These are phyloP conservation scores for Cyamopsis tetragonoloba DNA, from an alignment of 306 rosid genomes.

Conservation along the genomic window DNA sequence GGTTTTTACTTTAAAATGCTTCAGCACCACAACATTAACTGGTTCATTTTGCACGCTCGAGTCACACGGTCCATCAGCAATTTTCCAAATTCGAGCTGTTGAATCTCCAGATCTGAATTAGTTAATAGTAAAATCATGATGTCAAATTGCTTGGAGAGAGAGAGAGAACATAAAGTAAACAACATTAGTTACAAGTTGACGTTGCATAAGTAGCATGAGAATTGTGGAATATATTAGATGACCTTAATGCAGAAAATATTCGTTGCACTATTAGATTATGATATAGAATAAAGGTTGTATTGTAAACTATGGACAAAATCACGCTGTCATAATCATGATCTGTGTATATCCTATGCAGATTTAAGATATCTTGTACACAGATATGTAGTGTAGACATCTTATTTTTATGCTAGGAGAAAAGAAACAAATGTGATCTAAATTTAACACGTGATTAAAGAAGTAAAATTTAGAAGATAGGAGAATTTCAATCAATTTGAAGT, in stretches of 20 bases:
- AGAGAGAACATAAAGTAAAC: neutral
- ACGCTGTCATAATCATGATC: neutral
- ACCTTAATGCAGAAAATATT: neutral
- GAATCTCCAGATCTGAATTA: slow-evolving; percentile 64
- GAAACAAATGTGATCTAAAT: neutral
- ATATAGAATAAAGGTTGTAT: neutral
- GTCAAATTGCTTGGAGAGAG: neutral
- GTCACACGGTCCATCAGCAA: slow-evolving; percentile 36
- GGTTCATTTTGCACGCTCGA: slow-evolving; percentile 37
- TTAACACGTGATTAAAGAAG: neutral
- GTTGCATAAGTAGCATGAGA: neutral
- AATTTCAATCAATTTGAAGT: neutral
- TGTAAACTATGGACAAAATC: neutral
- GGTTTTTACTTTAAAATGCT: slow-evolving; percentile 54
- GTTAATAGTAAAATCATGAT: neutral
- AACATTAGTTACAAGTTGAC: neutral
- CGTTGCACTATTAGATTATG: neutral
- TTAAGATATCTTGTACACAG: neutral
- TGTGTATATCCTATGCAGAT: neutral
- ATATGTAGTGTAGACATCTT: neutral
- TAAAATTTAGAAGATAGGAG: neutral
- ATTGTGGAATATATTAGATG: neutral
- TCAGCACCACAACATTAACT: slow-evolving; percentile 40
- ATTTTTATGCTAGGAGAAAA: neutral
- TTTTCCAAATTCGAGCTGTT: slow-evolving; percentile 67